Percentiles rank a stretch among this genome's conserved stretches.
These are phyloP conservation scores for Fusarium haematococcum DNA, from an alignment of 2,329 filamentous ascomycete species.

Conservation along the genomic window DNA sequence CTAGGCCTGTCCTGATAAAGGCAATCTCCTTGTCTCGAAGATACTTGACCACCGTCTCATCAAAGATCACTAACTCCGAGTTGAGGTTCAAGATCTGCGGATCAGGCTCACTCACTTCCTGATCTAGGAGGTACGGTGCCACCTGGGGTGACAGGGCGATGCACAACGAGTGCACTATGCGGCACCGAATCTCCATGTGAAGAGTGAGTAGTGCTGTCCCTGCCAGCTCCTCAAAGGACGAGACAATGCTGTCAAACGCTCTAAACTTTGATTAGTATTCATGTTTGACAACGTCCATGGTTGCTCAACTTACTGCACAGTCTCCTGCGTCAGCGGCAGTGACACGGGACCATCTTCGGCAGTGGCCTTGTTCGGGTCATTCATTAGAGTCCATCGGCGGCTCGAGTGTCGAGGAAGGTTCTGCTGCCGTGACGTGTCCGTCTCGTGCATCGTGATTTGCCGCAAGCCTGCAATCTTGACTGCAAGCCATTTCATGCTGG, in stretches of 20 bases:
- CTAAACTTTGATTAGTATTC: constrained; percentile 55
- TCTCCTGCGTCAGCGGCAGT: constrained; percentile 88
- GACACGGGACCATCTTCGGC: constrained; percentile 78
- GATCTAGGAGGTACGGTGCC: constrained; percentile 74
- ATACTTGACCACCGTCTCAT: constrained; percentile 81
- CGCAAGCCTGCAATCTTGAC: constrained; percentile 85
- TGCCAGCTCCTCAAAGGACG: constrained; percentile 85
- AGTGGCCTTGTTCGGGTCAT: constrained; percentile 68
- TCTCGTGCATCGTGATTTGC: constrained; percentile 81
- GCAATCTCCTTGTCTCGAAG: constrained; percentile 77
- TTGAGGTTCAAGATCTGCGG: constrained; percentile 86
- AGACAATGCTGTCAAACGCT: constrained; percentile 87
- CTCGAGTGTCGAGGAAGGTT: constrained; percentile 68
- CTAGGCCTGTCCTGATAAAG: constrained; percentile 83
- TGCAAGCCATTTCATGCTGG: constrained; percentile 97
- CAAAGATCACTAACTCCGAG: constrained; percentile 85
- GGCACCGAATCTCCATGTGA: constrained; percentile 89
- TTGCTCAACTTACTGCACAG: constrained; percentile 73
- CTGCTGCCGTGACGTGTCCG: constrained; percentile 71
- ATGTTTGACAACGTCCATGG: background rate
- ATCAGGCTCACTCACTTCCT: constrained; percentile 81
- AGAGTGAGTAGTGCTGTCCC: constrained; percentile 84
- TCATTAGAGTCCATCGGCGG: constrained; percentile 86
- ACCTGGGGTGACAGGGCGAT: constrained; percentile 70
- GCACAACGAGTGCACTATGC: constrained; percentile 82